Percentiles rank a stretch among this genome's conserved stretches.
phyloP scores from a whole-genome alignment of 73 alveolate genomes.

The Loxodes magnus region DNA sequence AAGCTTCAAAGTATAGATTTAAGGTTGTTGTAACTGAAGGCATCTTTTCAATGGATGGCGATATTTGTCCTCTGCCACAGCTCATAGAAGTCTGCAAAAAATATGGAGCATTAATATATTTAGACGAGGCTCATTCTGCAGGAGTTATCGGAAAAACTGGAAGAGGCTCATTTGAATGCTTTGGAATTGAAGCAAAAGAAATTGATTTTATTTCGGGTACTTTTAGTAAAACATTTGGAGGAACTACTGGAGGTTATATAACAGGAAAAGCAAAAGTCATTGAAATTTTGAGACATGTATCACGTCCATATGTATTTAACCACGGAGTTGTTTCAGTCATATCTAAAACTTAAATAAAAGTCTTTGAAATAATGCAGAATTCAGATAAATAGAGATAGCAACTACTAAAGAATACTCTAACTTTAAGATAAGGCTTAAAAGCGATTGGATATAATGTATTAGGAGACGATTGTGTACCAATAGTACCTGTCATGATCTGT shows the following conservation, averaged over 20 bases:
- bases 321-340: too few relatives aligned
- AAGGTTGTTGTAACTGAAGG: constrained; percentile 66
- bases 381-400: too few relatives aligned
- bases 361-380: too few relatives aligned
- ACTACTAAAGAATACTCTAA: too few relatives aligned
- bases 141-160: constrained; percentile 73
- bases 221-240: constrained; percentile 55
- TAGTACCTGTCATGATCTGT: too few relatives aligned
- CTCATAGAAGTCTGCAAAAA: constrained; percentile 33
- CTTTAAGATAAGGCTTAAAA: too few relatives aligned
- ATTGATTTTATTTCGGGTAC: constrained; percentile 43
- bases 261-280: too few relatives aligned
- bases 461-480: too few relatives aligned
- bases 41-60: constrained; percentile 75
- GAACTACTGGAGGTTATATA: constrained; percentile 65
- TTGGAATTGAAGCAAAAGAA: constrained; percentile 44
- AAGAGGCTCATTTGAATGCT: constrained; percentile 61
- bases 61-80: constrained; percentile 46
- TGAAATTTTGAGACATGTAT: too few relatives aligned
- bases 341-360: too few relatives aligned
- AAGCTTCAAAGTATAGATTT: constrained; percentile 21
- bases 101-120: constrained; percentile 41
- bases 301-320: too few relatives aligned
- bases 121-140: constrained; percentile 67
- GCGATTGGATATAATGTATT: too few relatives aligned